Evolutionary conservation across 108 stramenopile genomes (phyloP).

Genomic region (Epithemia pelagica): DNA sequence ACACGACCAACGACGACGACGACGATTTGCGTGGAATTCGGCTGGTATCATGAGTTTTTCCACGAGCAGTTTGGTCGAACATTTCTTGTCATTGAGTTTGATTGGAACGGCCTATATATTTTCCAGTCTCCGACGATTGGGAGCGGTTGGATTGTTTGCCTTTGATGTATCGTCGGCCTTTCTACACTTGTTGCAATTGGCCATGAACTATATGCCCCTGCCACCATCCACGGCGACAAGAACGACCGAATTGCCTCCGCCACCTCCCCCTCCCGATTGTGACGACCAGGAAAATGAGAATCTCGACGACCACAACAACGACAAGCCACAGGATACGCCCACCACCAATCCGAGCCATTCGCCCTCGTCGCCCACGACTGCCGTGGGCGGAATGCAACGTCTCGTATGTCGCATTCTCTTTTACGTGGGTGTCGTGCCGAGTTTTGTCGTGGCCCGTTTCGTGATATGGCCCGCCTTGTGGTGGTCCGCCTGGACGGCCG

Average conservation of each 20-base stretch:
- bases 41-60: neutral
- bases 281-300: constrained; percentile 14
- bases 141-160: constrained; percentile 65
- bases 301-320: neutral
- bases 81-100: constrained; percentile 48
- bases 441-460: constrained; percentile 61
- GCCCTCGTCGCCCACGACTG: constrained; percentile 6
- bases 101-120: constrained; percentile 56
- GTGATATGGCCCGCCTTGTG: constrained; percentile 65
- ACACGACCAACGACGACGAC: neutral
- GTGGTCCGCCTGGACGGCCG: constrained; percentile 54
- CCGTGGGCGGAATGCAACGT: neutral
- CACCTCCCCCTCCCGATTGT: constrained; percentile 15
- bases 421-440: constrained; percentile 52
- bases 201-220: constrained; percentile 34
- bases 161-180: constrained; percentile 57
- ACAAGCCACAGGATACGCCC: neutral
- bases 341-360: too few species aligned
- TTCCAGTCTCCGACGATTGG: constrained; percentile 59
- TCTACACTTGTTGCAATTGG: constrained; percentile 68
- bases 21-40: neutral
- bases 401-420: constrained; percentile 33
- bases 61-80: constrained; percentile 44
- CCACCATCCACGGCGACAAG: constrained; percentile 5
- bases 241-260: too few species aligned